These are phyloP conservation scores for Elaeis guineensis DNA, from an alignment of 176 grass and related monocot species.

Conservation along the genomic window DNA sequence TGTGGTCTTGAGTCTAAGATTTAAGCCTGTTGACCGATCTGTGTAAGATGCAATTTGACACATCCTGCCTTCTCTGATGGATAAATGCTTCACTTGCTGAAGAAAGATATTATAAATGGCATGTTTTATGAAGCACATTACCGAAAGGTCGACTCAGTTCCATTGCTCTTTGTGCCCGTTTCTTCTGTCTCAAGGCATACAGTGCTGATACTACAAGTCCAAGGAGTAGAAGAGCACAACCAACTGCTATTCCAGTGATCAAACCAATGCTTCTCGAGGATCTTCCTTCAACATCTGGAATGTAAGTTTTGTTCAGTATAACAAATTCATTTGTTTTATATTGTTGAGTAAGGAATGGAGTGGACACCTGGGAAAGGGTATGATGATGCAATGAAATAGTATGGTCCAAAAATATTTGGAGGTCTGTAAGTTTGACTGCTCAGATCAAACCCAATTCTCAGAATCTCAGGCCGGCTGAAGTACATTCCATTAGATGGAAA, in stretches of 20 bases:
- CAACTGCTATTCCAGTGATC: constrained; percentile 72
- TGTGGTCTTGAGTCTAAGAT: no score
- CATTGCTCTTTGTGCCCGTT: constrained; percentile 49
- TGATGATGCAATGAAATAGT: constrained; percentile 55
- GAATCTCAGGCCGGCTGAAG: constrained; percentile 75
- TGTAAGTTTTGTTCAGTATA: constrained; percentile 5
- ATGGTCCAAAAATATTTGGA: constrained; percentile 64
- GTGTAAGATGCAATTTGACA: no score
- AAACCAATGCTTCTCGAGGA: constrained; percentile 43
- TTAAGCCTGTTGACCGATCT: no score
- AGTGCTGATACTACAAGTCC: constrained; percentile 46
- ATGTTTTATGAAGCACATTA: not conserved
- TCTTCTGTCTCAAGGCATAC: constrained; percentile 62
- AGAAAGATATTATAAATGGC: no score
- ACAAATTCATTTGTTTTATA: not conserved
- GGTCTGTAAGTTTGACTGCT: constrained; percentile 85
- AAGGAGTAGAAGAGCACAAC: constrained; percentile 51
- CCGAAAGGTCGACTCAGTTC: constrained; percentile 84
- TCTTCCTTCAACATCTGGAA: constrained; percentile 21
- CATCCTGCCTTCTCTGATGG: no score
- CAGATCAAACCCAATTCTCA: constrained; percentile 69
- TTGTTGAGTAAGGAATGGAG: not conserved
- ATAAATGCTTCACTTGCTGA: no score
- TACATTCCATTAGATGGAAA: constrained; percentile 56
- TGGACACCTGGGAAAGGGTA: constrained; percentile 75